Conservation (phyloP, 2,329 filamentous ascomycete species). For the Huntiella abstrusa region DNA sequence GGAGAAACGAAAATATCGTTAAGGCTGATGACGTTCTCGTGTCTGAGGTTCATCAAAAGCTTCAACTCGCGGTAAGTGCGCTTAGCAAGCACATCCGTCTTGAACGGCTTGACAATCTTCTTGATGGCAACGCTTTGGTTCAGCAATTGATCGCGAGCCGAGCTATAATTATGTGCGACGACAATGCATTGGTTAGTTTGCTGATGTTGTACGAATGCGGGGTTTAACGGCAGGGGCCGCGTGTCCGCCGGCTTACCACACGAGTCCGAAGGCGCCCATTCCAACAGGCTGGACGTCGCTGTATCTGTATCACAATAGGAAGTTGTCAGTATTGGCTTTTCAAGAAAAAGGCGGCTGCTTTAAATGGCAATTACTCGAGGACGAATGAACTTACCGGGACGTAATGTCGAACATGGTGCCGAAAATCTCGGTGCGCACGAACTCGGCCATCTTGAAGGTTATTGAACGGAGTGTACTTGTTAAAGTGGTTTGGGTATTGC, state of each 20-base stretch:
- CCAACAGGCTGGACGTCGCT: conserved; percentile 95
- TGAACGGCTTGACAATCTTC: conserved; percentile 99
- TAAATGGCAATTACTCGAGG: neutral
- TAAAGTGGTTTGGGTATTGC: no score
- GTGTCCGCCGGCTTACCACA: conserved; percentile 48
- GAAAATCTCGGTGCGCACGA: conserved; percentile 97
- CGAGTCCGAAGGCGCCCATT: conserved; percentile 96
- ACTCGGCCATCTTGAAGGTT: conserved; percentile 71
- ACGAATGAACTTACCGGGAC: conserved; percentile 48
- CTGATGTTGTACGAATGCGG: no score
- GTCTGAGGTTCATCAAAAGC: conserved; percentile 84
- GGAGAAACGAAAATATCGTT: conserved; percentile 99
- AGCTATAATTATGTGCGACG: conserved; percentile 33
- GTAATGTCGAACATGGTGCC: conserved; percentile 99
- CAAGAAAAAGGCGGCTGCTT: no score
- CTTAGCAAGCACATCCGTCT: conserved; percentile 95
- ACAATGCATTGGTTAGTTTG: no score
- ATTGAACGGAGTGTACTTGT: no score
- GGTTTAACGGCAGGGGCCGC: no score
- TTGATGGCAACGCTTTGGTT: conserved; percentile 94
- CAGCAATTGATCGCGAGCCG: conserved; percentile 93
- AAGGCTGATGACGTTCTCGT: conserved; percentile 97
- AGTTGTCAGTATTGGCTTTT: neutral
- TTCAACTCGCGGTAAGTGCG: conserved; percentile 95
- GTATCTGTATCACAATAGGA: conserved; percentile 43